Percentiles rank a stretch among this genome's conserved stretches.
Conservation (phyloP, 345 rosid genomes). For the Linum usitatissimum region DNA sequence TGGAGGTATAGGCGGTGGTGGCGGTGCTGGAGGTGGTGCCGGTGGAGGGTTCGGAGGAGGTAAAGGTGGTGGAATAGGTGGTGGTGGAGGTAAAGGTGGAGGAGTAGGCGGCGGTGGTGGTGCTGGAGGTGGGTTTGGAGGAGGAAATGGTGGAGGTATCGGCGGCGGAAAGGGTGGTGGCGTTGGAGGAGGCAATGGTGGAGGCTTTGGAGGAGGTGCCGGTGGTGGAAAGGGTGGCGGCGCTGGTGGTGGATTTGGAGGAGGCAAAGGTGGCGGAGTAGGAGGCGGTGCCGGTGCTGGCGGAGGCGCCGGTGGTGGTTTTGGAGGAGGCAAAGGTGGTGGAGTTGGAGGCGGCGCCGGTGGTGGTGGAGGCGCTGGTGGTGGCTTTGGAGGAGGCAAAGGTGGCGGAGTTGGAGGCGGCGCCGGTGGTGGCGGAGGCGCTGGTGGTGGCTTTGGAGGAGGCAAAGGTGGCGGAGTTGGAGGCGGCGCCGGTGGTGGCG, state of each 20-base stretch:
- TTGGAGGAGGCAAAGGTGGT: constrained; percentile 19
- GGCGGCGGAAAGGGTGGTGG: constrained; percentile 3
- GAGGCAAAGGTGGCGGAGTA: constrained; percentile 14
- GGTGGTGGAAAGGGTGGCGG: constrained; percentile 2
- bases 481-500: neutral
- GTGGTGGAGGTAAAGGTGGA: constrained; percentile 1
- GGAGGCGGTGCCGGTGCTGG: no score
- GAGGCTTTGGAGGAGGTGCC: neutral
- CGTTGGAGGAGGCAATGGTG: neutral
- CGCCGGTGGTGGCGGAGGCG: neutral
- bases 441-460: neutral
- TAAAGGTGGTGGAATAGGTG: constrained; percentile 10
- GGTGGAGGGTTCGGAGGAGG: constrained; percentile 26
- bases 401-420: constrained; percentile 3
- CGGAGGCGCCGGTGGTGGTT: constrained; percentile 23
- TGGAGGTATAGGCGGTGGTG: neutral
- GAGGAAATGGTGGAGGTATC: constrained; percentile 1
- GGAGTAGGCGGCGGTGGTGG: constrained; percentile 19
- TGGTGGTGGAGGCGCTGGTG: constrained; percentile 10
- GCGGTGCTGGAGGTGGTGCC: constrained; percentile 8
- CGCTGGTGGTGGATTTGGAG: constrained; percentile 8
- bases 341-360: constrained; percentile 5
- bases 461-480: neutral
- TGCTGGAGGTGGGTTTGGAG: constrained; percentile 18
- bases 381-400: constrained; percentile 1